These are phyloP conservation scores for Solanum rostratum DNA, from an alignment of 257 asterid species.

Conservation along the genomic window DNA sequence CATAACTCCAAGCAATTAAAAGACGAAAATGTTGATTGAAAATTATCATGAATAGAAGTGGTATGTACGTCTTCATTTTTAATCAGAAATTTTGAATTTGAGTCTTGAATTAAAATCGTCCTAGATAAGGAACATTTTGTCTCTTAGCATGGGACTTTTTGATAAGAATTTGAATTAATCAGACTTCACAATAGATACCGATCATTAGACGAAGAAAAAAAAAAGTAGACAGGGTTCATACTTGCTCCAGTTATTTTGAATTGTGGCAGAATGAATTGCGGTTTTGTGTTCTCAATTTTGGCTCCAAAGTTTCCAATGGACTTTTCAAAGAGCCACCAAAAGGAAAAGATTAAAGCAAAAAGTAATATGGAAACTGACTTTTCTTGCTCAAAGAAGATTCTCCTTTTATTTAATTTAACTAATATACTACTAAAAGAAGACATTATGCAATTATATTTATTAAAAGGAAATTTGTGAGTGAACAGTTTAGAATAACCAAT, in stretches of 20 bases:
- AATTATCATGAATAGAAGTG: background rate
- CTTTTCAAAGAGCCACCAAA: background rate
- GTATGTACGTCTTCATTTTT: no score
- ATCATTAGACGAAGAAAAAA: no score
- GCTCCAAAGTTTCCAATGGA: background rate
- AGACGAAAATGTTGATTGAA: no score
- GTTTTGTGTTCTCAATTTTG: background rate
- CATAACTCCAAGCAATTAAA: background rate
- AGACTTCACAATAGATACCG: background rate
- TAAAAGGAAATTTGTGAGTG: background rate
- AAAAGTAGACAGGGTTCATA: background rate
- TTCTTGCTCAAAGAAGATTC: background rate
- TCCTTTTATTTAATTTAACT: background rate
- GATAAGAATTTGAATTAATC: background rate
- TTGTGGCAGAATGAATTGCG: background rate
- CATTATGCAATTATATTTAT: background rate
- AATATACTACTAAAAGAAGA: background rate
- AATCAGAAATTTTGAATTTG: no score
- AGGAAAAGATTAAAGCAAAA: background rate
- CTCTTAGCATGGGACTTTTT: fast-evolving
- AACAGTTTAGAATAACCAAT: background rate
- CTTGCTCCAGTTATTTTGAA: background rate
- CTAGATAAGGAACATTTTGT: no score
- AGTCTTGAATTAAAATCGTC: no score
- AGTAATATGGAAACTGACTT: background rate